Conservation (phyloP, 306 rosid genomes). For the Cicer cuneatum region DNA sequence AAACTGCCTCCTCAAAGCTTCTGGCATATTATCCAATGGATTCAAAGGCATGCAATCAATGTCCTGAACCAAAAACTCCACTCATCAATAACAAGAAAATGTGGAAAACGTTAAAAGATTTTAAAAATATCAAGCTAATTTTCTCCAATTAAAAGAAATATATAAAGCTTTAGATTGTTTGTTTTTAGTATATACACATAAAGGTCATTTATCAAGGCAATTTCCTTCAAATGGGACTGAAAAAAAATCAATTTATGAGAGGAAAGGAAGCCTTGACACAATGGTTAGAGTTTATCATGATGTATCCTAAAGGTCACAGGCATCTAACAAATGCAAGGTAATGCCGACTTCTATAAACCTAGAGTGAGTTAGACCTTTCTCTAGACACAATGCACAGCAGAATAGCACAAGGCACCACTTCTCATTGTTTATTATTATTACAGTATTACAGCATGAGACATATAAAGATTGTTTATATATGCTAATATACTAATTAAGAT, state of each 20-base stretch:
- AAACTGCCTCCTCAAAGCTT: conserved; percentile 64
- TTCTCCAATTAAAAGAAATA: conserved; percentile 12
- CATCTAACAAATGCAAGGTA: conserved; percentile 23
- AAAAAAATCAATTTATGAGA: background rate
- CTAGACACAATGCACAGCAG: conserved; percentile 17
- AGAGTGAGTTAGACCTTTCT: background rate
- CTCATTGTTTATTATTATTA: conserved; percentile 7
- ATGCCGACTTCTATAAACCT: conserved; percentile 8
- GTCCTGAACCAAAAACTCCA: conserved; percentile 62
- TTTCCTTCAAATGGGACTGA: background rate
- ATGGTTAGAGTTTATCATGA: conserved; percentile 7
- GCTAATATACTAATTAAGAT: background rate
- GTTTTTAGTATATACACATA: conserved; percentile 1
- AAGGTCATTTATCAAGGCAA: conserved; percentile 12
- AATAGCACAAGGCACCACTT: background rate
- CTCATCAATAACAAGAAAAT: conserved; percentile 34
- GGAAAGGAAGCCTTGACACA: conserved; percentile 11
- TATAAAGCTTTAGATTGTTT: conserved; percentile 3
- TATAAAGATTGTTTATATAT: conserved; percentile 1
- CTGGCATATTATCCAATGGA: conserved; percentile 86
- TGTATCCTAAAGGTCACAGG: background rate
- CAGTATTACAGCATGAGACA: background rate
- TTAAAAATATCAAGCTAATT: conserved; percentile 17
- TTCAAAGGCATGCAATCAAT: conserved; percentile 91
- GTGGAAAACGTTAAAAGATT: conserved; percentile 14